These are phyloP conservation scores for Phytophthora crassamura DNA, from an alignment of 352 stramenopile genomes.

Conservation along the genomic window DNA sequence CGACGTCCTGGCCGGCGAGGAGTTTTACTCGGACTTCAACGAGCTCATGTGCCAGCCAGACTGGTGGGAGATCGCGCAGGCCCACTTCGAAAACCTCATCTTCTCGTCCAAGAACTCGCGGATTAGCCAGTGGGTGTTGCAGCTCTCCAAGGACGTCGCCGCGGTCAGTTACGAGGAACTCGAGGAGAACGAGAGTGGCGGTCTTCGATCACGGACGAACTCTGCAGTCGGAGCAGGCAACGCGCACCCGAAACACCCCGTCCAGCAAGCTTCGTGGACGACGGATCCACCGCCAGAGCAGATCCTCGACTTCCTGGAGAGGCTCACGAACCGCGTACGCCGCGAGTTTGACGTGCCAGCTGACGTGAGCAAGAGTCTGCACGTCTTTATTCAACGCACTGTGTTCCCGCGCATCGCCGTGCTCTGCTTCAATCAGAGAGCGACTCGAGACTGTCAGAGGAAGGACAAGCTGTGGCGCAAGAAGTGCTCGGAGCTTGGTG, in stretches of 20 bases:
- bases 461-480: slow-evolving; percentile 89
- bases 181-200: slow-evolving; percentile 44
- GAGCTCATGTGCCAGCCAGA: slow-evolving; percentile 79
- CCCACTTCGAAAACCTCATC: slow-evolving; percentile 88
- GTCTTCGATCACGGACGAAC: slow-evolving; percentile 19
- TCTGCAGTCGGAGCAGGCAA: slow-evolving; percentile 10
- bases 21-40: slow-evolving; percentile 86
- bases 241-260: slow-evolving; percentile 4
- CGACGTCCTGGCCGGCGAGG: slow-evolving; percentile 75
- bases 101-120: slow-evolving; percentile 73
- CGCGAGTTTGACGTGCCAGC: slow-evolving; percentile 73
- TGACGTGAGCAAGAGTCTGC: slow-evolving; percentile 83
- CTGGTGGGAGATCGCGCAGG: slow-evolving; percentile 87
- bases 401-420: slow-evolving; percentile 76
- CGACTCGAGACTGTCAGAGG: slow-evolving; percentile 73
- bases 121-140: slow-evolving; percentile 73
- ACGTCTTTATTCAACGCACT: slow-evolving; percentile 78
- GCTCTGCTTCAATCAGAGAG: slow-evolving; percentile 78
- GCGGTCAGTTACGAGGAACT: slow-evolving; percentile 63
- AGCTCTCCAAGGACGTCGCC: slow-evolving; percentile 72
- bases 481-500: slow-evolving; percentile 65
- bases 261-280: slow-evolving; percentile 58
- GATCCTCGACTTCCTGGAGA: slow-evolving; percentile 80
- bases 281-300: slow-evolving; percentile 72
- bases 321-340: slow-evolving; percentile 69